Evolutionary conservation across 2,329 filamentous ascomycete genomes (phyloP).

Genomic region (Ophiostoma triangulosporum): DNA sequence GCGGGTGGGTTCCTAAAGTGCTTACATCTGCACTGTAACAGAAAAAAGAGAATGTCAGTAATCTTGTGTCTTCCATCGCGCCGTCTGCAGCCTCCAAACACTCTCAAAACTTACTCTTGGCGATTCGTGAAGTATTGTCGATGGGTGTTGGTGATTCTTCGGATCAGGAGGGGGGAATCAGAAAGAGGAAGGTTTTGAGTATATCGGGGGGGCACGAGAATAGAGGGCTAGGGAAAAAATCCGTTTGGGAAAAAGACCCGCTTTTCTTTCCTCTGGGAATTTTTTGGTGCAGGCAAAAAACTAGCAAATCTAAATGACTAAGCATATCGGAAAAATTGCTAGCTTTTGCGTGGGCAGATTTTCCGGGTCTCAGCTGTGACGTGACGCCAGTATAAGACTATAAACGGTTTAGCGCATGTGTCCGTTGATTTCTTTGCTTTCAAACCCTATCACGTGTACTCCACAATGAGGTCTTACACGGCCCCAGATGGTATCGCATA

Average conservation of each 20-base stretch:
- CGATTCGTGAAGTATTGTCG: slow-evolving; percentile 13
- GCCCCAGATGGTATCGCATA: too few relatives aligned
- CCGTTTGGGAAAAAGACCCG: not conserved
- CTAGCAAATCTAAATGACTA: slow-evolving; percentile 10
- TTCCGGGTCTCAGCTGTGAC: not conserved
- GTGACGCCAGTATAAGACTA: not conserved
- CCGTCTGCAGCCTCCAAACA: not conserved
- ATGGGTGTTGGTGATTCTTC: slow-evolving; percentile 7
- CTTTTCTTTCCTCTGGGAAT: slow-evolving; percentile 6
- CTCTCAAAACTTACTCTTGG: slow-evolving; percentile 15
- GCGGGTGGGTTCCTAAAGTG: not conserved
- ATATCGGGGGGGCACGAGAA: slow-evolving; percentile 2
- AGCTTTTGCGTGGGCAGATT: not conserved
- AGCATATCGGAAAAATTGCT: not conserved
- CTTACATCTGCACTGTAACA: slow-evolving; percentile 79
- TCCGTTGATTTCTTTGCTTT: not conserved
- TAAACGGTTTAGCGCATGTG: not conserved
- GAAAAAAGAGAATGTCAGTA: slow-evolving; percentile 2
- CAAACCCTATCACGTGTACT: slow-evolving; percentile 15
- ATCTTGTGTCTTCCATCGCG: not conserved
- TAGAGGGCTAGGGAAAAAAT: slow-evolving; percentile 9
- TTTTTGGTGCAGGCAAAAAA: slow-evolving; percentile 15
- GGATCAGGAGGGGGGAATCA: slow-evolving; percentile 2
- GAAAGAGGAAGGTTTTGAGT: slow-evolving; percentile 2
- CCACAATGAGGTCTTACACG: not conserved